Evolutionary conservation across 2,329 filamentous ascomycete genomes (phyloP).

Genomic region (Xylariaceae sp.): DNA sequence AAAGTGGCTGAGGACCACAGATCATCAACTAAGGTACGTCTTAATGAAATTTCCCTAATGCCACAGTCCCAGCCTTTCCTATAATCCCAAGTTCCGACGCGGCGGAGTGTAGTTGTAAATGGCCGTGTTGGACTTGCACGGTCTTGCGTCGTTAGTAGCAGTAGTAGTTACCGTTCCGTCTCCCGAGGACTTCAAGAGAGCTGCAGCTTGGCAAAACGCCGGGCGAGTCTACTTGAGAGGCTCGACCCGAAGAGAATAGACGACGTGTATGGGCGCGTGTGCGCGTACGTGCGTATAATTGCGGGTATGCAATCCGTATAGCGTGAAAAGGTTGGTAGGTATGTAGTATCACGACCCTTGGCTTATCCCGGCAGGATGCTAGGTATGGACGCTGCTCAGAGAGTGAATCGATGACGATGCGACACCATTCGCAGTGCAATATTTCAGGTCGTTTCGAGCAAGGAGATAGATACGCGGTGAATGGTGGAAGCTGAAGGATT

Average conservation of each 20-base stretch:
- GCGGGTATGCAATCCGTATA: neutral
- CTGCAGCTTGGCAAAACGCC: neutral
- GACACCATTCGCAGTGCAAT: neutral
- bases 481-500: neutral
- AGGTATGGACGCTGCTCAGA: neutral
- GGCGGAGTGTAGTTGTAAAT: constrained; percentile 2
- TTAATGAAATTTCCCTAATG: constrained; percentile 15
- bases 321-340: neutral
- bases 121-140: neutral
- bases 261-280: neutral
- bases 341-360: neutral
- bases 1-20: constrained; percentile 17
- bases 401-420: neutral
- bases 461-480: too few relatives aligned
- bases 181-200: neutral
- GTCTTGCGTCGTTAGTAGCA: neutral
- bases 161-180: neutral
- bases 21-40: constrained; percentile 23
- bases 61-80: constrained; percentile 15
- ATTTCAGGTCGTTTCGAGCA: neutral
- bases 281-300: too few relatives aligned
- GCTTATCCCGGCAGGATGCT: neutral
- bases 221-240: neutral
- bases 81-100: constrained; percentile 10
- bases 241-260: neutral